Evolutionary conservation across 345 rosid genomes (phyloP), one percentile per base, ranked within the genome.

Genomic region (Euclidium syriacum): DNA sequence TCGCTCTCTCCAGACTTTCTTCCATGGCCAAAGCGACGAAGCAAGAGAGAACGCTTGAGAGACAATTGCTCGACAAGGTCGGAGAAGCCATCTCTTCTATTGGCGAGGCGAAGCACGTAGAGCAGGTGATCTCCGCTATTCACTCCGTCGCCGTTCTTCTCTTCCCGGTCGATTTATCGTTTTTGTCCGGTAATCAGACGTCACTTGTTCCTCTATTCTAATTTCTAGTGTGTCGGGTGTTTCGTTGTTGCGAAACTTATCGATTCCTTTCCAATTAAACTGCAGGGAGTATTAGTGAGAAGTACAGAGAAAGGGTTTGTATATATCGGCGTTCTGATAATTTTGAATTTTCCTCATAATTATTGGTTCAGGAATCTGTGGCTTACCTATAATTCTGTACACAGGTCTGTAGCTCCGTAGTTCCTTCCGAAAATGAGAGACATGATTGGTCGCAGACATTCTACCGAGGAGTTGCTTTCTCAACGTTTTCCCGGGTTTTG

Each of bases 381-480:
- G 27, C 12, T 62, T 54, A 30, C 39, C 35, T 27, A 32, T 69
- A 40, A 23, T 32, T 64, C 0, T 64, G 48, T 46, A 5, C 65
- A 25, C 64, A 89, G 96, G 58, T 84, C 50, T 70, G 62, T 20
- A 64, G 64, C 29, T 64, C 70, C 2, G 56, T 76, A 49, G 69
- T 62, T 54, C 81, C 83, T 72, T 75, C 76, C 4, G 64, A 59
- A 60, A 64, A 75, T 17, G 86, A 83, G 74, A 85, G 86, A 71
- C 65, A 52, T 4, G 73, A 74, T 32, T 78, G 70, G 77, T 79
- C 81, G 78, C 76, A 35, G 34, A 72, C 74, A 20, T 90, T 94
- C 67, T 94, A 84, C 26, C 52, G 29, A 35, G 96, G 99, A 27
- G 79, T 85, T 73, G 91, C 90, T 32, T 94, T 90, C 70, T 89